Evolutionary conservation across 2,329 filamentous ascomycete species (phyloP).

Genomic region (Fusarium sp.): DNA sequence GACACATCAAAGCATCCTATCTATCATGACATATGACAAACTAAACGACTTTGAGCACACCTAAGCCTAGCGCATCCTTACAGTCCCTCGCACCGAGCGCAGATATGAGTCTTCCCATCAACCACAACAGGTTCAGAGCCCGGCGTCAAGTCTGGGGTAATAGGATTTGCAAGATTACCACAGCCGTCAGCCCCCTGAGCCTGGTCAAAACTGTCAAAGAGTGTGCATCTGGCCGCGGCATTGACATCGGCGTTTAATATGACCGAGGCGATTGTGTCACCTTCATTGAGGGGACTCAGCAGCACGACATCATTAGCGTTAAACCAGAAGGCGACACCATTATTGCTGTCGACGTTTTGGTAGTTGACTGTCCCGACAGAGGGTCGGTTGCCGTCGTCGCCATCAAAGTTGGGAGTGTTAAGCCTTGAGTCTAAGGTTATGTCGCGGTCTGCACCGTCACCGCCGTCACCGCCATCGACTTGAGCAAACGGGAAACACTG

Average conservation of each 20-base stretch:
- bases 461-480: background rate
- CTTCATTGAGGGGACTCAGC: conserved; percentile 5
- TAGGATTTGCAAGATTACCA: conserved; percentile 3
- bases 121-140: background rate
- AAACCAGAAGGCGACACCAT: background rate
- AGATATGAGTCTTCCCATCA: conserved; percentile 3
- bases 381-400: background rate
- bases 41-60: background rate
- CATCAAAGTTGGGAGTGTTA: background rate
- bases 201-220: conserved; percentile 3
- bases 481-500: conserved; percentile 1
- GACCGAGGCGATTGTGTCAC: conserved; percentile 1
- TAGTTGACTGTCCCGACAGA: background rate
- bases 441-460: background rate
- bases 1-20: background rate
- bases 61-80: background rate
- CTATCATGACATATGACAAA: background rate
- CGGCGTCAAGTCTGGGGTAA: conserved; percentile 1
- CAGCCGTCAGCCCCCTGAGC: background rate
- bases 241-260: background rate
- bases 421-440: background rate
- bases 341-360: background rate
- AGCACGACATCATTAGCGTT: conserved; percentile 5
- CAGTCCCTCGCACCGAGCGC: background rate
- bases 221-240: background rate